These are phyloP conservation scores for Sclerotinia borealis DNA, from an alignment of 2,329 filamentous ascomycete genomes.

Conservation along the genomic window DNA sequence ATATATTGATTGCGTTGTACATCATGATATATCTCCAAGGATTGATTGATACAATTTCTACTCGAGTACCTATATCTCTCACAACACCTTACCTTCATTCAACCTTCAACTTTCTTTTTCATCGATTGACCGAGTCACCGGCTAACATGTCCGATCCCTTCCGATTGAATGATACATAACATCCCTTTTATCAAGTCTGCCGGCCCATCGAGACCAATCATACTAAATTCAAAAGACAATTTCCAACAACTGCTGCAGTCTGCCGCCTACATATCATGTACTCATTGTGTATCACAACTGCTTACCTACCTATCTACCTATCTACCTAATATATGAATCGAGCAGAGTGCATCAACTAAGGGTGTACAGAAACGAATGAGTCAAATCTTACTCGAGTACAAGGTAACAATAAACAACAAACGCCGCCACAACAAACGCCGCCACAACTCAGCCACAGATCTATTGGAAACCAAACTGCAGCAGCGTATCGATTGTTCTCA, in stretches of 20 bases:
- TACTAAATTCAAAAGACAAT: neutral
- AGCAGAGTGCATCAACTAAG: neutral
- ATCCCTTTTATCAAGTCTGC: neutral
- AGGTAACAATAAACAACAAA: neutral
- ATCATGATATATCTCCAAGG: too few species aligned
- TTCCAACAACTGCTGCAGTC: neutral
- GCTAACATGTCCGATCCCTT: neutral
- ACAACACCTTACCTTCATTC: too few species aligned
- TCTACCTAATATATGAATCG: neutral
- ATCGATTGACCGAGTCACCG: slow-evolving; percentile 8
- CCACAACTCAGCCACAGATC: neutral
- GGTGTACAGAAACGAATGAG: neutral
- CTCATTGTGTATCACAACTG: neutral
- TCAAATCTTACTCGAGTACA: neutral
- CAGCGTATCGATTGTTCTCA: neutral
- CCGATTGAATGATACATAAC: slow-evolving; percentile 6
- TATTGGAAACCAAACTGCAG: too few species aligned
- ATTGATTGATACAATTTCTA: neutral
- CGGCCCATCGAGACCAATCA: neutral
- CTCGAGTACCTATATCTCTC: too few species aligned
- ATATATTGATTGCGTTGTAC: too few species aligned
- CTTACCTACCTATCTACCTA: neutral
- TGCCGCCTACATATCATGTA: neutral
- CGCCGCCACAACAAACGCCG: neutral
- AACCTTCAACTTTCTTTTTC: too few species aligned